These are phyloP conservation scores for Alternaria burnsii DNA, from an alignment of 2,329 filamentous ascomycete genomes.

Conservation along the genomic window DNA sequence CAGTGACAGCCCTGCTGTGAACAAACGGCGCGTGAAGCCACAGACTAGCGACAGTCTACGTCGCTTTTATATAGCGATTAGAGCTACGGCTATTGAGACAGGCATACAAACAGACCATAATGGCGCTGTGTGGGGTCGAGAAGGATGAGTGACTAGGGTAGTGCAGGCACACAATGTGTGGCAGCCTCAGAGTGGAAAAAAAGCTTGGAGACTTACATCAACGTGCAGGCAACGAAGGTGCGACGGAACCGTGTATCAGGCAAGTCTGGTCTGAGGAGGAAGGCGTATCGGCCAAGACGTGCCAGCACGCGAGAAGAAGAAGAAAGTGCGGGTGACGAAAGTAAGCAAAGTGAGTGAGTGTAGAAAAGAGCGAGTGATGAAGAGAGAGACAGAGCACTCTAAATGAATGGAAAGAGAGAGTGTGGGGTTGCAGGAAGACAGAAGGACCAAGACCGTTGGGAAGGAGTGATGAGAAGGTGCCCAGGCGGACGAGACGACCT, in stretches of 20 bases:
- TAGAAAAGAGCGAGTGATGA: constrained; percentile 24
- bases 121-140: constrained; percentile 26
- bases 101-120: constrained; percentile 12
- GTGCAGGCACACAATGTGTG: constrained; percentile 25
- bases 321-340: constrained; percentile 21
- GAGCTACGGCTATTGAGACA: constrained; percentile 22
- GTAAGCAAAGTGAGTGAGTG: constrained; percentile 18
- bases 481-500: constrained; percentile 29
- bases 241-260: constrained; percentile 37
- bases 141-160: constrained; percentile 14
- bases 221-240: constrained; percentile 42
- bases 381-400: constrained; percentile 31
- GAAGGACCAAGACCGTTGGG: constrained; percentile 27
- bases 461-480: constrained; percentile 11
- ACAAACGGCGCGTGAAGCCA: constrained; percentile 17
- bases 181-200: constrained; percentile 12
- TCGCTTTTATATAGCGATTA: constrained; percentile 22
- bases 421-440: constrained; percentile 28
- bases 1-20: constrained; percentile 22
- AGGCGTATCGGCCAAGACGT: constrained; percentile 49
- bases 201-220: constrained; percentile 45
- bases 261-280: constrained; percentile 32
- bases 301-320: constrained; percentile 46
- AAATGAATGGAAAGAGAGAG: constrained; percentile 41
- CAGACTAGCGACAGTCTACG: constrained; percentile 20